These are phyloP conservation scores for Pugionium dolabratum DNA, from an alignment of 345 rosid species.

Conservation along the genomic window DNA sequence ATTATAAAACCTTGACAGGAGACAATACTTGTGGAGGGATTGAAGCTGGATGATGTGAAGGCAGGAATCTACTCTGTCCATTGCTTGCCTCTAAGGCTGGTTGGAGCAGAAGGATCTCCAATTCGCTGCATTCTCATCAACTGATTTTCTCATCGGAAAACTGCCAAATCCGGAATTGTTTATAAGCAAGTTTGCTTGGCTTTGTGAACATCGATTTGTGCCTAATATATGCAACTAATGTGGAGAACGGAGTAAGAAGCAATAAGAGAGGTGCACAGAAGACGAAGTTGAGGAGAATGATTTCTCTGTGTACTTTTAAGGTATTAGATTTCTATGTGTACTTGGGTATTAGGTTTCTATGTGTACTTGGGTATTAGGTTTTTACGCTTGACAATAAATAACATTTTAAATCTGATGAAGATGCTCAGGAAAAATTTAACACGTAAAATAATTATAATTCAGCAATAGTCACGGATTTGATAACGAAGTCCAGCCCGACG, in stretches of 20 bases:
- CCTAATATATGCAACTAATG: background rate
- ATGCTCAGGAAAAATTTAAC: too few species aligned
- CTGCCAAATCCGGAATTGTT: background rate
- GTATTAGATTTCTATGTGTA: background rate
- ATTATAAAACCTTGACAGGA: constrained; percentile 43
- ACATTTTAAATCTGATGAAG: too few species aligned
- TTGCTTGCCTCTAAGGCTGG: constrained; percentile 68
- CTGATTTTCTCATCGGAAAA: constrained; percentile 30
- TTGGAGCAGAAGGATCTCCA: constrained; percentile 77
- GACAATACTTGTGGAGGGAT: constrained; percentile 63
- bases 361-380: background rate
- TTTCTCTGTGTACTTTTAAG: background rate
- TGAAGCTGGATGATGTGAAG: constrained; percentile 63
- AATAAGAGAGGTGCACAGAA: constrained; percentile 25
- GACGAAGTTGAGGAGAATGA: constrained; percentile 8
- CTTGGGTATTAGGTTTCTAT: background rate
- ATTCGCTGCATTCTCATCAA: constrained; percentile 70
- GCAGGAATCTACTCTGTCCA: constrained; percentile 68
- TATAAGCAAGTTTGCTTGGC: background rate
- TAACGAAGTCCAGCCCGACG: too few species aligned
- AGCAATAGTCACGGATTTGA: too few species aligned
- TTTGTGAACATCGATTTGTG: background rate
- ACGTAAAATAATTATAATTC: too few species aligned
- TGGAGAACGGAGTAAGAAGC: constrained; percentile 11
- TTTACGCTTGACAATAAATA: constrained; percentile 1